phyloP scores from a whole-genome alignment of 441 rosid species.

The Adansonia madagascariensis region DNA sequence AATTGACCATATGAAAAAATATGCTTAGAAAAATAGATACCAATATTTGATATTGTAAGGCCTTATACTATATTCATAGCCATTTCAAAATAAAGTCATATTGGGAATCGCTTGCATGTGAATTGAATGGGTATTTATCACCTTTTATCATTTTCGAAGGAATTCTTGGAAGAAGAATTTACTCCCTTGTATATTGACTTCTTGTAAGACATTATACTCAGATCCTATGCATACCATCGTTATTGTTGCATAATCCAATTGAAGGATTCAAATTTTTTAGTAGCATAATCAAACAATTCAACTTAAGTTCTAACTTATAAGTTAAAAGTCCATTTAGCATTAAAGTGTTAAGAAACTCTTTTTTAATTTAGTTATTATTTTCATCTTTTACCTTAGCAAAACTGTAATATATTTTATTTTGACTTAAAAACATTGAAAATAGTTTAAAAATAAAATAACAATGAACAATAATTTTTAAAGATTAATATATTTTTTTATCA shows the following conservation, averaged over 20 bases:
- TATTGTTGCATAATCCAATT: neutral
- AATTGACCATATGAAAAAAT: neutral
- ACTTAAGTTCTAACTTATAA: neutral
- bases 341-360: neutral
- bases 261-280: neutral
- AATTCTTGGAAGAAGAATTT: no score
- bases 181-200: no score
- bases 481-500: no score
- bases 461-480: no score
- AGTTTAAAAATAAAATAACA: no score
- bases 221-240: neutral
- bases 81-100: constrained; percentile 10
- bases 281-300: neutral
- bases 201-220: no score
- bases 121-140: neutral
- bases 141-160: neutral
- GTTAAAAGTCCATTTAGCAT: no score
- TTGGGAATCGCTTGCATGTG: neutral
- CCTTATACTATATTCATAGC: constrained; percentile 6
- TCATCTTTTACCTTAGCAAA: neutral
- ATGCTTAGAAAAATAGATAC: neutral
- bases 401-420: no score
- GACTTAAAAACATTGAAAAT: no score
- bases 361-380: no score
- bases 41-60: neutral